Percentiles rank a stretch among this genome's conserved stretches.
Evolutionary conservation across 2,329 filamentous ascomycete genomes (phyloP).

Genomic region (Penicillium sp.): DNA sequence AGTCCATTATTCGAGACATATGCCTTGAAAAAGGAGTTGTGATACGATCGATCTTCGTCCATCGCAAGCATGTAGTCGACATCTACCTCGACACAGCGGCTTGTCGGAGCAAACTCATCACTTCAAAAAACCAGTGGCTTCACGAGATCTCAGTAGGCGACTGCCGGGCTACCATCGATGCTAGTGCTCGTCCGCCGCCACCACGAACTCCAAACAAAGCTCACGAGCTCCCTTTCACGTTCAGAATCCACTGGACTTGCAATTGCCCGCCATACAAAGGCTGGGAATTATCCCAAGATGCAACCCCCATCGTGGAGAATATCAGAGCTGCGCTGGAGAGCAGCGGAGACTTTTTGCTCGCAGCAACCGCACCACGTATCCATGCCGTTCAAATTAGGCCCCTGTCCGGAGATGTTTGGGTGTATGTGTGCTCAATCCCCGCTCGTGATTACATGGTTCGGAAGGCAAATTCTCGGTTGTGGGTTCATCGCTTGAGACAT

Average conservation of each 20-base stretch:
- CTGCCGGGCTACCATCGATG: neutral
- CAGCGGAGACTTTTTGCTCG: neutral
- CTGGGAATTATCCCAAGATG: neutral
- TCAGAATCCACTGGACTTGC: constrained; percentile 13
- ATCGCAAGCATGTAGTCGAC: too few species aligned
- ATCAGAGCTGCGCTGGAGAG: neutral
- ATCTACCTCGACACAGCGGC: too few species aligned
- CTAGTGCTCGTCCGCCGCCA: neutral
- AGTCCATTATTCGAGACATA: too few species aligned
- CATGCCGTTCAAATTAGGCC: neutral
- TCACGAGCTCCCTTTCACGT: constrained; percentile 2
- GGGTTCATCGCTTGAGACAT: constrained; percentile 2
- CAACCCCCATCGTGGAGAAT: neutral
- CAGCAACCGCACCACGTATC: neutral
- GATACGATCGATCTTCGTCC: too few species aligned
- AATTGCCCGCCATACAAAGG: constrained; percentile 4
- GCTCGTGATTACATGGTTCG: neutral
- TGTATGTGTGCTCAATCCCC: neutral
- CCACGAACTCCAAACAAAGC: neutral
- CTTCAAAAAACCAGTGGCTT: too few species aligned
- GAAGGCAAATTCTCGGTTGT: neutral
- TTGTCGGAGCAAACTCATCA: neutral
- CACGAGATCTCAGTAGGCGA: too few species aligned
- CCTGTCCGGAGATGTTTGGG: constrained; percentile 1
- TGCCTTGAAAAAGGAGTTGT: too few species aligned